These are phyloP conservation scores for Tylopilus cervinicoccineus DNA, from an alignment of 768 basidiomycete genomes.

Conservation along the genomic window DNA sequence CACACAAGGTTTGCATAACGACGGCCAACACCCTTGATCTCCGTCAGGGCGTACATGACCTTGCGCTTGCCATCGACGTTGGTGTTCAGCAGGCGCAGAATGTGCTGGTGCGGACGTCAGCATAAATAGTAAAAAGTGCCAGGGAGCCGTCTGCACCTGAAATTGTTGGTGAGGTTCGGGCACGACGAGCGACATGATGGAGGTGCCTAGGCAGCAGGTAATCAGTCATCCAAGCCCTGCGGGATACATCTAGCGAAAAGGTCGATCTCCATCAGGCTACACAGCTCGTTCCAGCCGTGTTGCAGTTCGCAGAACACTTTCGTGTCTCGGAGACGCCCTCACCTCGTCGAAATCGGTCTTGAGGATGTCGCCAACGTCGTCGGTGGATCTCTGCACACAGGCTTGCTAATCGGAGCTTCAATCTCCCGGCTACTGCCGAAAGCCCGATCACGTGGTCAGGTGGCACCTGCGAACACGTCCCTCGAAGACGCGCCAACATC, in stretches of 20 bases:
- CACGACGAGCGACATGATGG: conserved; percentile 90
- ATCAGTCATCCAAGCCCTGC: conserved; percentile 15
- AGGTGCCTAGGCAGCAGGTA: conserved; percentile 2
- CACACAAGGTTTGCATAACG: conserved; percentile 98
- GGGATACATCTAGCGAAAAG: conserved; percentile 20
- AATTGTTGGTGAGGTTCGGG: conserved; percentile 95
- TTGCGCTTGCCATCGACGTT: conserved; percentile 99
- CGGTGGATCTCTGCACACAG: not conserved
- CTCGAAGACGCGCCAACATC: conserved; percentile 11
- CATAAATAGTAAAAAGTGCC: not conserved
- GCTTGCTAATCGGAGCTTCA: conserved; percentile 22
- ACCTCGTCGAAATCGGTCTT: conserved; percentile 24
- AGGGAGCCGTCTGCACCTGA: conserved; percentile 52
- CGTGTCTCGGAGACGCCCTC: conserved; percentile 11
- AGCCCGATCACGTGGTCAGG: conserved; percentile 21
- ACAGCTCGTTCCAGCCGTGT: not conserved
- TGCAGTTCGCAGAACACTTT: not conserved
- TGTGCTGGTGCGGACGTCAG: conserved; percentile 64
- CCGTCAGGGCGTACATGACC: conserved; percentile 98
- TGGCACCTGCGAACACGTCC: conserved; percentile 17
- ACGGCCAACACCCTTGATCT: conserved; percentile 99
- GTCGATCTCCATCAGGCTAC: not conserved
- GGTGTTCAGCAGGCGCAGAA: conserved; percentile 98
- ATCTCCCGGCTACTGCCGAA: conserved; percentile 20
- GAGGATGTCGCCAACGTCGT: conserved; percentile 16